Base-by-base conservation (phyloP, 2,329 filamentous ascomycete species). In the Plenodomus tracheiphilus region DNA sequence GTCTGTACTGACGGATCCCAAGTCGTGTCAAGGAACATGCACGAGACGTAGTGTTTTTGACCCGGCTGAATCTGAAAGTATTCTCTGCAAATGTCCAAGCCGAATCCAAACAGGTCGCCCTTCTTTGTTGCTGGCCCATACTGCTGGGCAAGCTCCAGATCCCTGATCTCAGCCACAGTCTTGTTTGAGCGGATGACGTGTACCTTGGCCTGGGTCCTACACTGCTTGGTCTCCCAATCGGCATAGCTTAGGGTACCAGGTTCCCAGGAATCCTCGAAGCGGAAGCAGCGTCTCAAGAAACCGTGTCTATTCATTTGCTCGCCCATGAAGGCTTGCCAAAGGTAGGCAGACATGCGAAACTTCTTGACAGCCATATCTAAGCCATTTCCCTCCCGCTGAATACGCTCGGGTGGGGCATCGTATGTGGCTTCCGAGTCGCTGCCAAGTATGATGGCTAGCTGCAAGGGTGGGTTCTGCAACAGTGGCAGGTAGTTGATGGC, bases 251-350 rank as follows among this genome's bases (percentile, higher is more conserved):
- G 80, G 1, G 89, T 89, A 7, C 92, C 92, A 2, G 85, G 84
- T 52, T 89, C 89, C 94, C 94, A 97, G 68, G 96, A 89, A 72
- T 99, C 94, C 62, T 97, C 94, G 54, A 96, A 92, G 37, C 92
- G 83, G 72, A 97, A 97, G 44, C 84, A 86, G 48, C 93, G 85
- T 49, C 93, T 83, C 9, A 92, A 91, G 59, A 97, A 84, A 52
- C 87, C 89, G 69, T 96, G 89, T 54, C 91, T 86, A 70, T 85
- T 88, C 93, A 97, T 97, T 70, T 97, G 92, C 71, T 99, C 94
- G 6, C 90, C 91, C 0, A 93, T 97, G 65, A 96, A 97, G 7
- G 92, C 91, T 70, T 99, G 94, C 92, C 94, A 97, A 13, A 97
- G 79, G 69, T 97, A 97, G 19, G 91, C 93, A 16, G 91, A 88